A percentile compares a stretch with the other conserved stretches of the same genome.
These are phyloP conservation scores for Paecilomyces variotii DNA, from an alignment of 2,329 filamentous ascomycete species.

Conservation along the genomic window DNA sequence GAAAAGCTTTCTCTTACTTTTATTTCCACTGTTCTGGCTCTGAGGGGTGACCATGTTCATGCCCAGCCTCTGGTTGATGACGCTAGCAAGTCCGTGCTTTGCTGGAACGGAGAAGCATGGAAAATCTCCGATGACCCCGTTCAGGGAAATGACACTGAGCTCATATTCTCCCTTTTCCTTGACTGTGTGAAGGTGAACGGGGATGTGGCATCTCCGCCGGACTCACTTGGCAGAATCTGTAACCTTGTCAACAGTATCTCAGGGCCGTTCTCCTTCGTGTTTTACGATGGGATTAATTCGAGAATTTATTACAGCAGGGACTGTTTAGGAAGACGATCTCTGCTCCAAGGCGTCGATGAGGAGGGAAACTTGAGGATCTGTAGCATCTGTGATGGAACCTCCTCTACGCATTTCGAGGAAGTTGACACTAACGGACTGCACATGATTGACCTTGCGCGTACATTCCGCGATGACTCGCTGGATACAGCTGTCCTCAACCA, in stretches of 20 bases:
- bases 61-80: slow-evolving; percentile 63
- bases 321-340: slow-evolving; percentile 74
- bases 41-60: slow-evolving; percentile 67
- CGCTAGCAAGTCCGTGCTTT: slow-evolving; percentile 58
- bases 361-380: slow-evolving; percentile 53
- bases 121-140: slow-evolving; percentile 53
- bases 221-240: slow-evolving; percentile 21
- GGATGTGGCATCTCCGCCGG: neutral
- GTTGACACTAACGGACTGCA: slow-evolving; percentile 81
- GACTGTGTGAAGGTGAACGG: slow-evolving; percentile 23
- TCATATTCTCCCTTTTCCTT: slow-evolving; percentile 56
- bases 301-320: slow-evolving; percentile 78
- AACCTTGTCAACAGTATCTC: slow-evolving; percentile 54
- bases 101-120: slow-evolving; percentile 99
- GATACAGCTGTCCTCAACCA: neutral
- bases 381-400: slow-evolving; percentile 56
- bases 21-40: slow-evolving; percentile 77
- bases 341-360: slow-evolving; percentile 52
- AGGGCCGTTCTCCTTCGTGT: slow-evolving; percentile 87
- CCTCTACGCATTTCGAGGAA: slow-evolving; percentile 57
- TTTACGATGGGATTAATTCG: slow-evolving; percentile 56
- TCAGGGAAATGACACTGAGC: slow-evolving; percentile 67
- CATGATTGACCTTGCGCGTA: slow-evolving; percentile 48
- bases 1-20: slow-evolving; percentile 48
- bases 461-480: neutral